Conservation (phyloP, 2,329 filamentous ascomycete genomes). For the Cladobotryum mycophilum region DNA sequence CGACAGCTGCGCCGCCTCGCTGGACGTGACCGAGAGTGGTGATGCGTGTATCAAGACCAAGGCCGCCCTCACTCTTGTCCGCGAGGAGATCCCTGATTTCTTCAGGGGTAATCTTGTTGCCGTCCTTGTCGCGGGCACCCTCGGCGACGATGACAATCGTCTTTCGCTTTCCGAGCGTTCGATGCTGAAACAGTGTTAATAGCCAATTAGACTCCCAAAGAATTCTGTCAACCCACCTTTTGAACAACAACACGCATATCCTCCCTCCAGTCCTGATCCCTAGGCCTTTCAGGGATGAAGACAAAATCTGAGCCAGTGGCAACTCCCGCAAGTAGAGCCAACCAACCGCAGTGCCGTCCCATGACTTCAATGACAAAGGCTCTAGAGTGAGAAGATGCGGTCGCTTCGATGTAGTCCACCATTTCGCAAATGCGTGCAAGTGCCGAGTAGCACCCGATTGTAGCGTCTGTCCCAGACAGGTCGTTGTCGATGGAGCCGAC, state of each 20-base stretch:
- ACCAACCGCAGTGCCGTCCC: constrained; percentile 96
- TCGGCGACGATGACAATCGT: constrained; percentile 98
- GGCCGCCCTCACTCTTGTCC: constrained; percentile 54
- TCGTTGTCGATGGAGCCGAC: constrained; percentile 99
- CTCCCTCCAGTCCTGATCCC: constrained; percentile 77
- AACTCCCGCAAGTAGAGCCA: constrained; percentile 92
- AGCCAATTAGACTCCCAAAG: background rate
- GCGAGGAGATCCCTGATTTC: constrained; percentile 88
- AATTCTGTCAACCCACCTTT: constrained; percentile 43
- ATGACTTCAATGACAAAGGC: constrained; percentile 98
- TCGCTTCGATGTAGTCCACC: constrained; percentile 95
- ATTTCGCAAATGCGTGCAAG: constrained; percentile 89
- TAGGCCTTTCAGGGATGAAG: constrained; percentile 93
- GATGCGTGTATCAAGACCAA: constrained; percentile 84
- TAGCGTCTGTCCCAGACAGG: constrained; percentile 92
- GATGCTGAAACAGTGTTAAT: constrained; percentile 53
- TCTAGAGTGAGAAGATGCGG: constrained; percentile 85
- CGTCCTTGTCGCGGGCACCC: constrained; percentile 77
- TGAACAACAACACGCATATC: constrained; percentile 77
- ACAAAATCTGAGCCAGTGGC: constrained; percentile 94
- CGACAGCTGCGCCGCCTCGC: constrained; percentile 83
- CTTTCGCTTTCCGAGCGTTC: constrained; percentile 84
- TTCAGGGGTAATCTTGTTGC: constrained; percentile 74
- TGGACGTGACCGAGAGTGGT: constrained; percentile 97
- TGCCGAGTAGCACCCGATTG: constrained; percentile 94